These are phyloP conservation scores for Coniochaeta sp. DNA, from an alignment of 2,329 filamentous ascomycete genomes.

Conservation along the genomic window DNA sequence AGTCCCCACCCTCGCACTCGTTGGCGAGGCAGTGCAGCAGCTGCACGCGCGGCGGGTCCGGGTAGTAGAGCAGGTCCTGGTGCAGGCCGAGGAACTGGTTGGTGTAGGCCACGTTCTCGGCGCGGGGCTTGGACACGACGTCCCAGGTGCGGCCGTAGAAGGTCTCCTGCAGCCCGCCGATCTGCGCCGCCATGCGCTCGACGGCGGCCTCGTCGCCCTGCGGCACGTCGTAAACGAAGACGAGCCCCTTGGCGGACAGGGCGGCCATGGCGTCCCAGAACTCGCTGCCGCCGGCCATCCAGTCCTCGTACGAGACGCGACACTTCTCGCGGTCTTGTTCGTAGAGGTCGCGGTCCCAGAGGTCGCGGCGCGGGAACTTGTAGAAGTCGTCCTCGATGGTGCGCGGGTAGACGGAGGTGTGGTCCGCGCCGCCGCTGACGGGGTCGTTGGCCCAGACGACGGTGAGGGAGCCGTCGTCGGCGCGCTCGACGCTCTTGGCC, in stretches of 20 bases:
- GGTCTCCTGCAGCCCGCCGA: constrained; percentile 75
- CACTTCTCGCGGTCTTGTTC: constrained; percentile 38
- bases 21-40: constrained; percentile 86
- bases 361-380: constrained; percentile 7
- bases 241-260: constrained; percentile 60
- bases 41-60: constrained; percentile 72
- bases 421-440: constrained; percentile 17
- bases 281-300: constrained; percentile 51
- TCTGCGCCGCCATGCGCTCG: constrained; percentile 58
- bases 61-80: constrained; percentile 87
- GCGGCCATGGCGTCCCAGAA: constrained; percentile 57
- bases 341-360: constrained; percentile 35
- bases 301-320: constrained; percentile 59
- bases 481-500: constrained; percentile 21
- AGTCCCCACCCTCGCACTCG: constrained; percentile 71
- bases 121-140: constrained; percentile 71
- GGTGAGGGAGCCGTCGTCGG: constrained; percentile 37
- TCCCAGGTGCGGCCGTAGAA: constrained; percentile 93
- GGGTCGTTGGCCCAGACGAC: constrained; percentile 54
- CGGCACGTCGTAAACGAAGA: constrained; percentile 73
- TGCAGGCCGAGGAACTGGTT: constrained; percentile 76
- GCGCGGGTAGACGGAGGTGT: constrained; percentile 26
- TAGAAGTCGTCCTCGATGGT: constrained; percentile 13
- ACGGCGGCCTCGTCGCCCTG: constrained; percentile 55
- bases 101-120: constrained; percentile 91